A percentile compares a stretch with the other conserved stretches of the same genome.
Conservation (phyloP, 2,329 filamentous ascomycete genomes). For the Ophiostoma ips region DNA sequence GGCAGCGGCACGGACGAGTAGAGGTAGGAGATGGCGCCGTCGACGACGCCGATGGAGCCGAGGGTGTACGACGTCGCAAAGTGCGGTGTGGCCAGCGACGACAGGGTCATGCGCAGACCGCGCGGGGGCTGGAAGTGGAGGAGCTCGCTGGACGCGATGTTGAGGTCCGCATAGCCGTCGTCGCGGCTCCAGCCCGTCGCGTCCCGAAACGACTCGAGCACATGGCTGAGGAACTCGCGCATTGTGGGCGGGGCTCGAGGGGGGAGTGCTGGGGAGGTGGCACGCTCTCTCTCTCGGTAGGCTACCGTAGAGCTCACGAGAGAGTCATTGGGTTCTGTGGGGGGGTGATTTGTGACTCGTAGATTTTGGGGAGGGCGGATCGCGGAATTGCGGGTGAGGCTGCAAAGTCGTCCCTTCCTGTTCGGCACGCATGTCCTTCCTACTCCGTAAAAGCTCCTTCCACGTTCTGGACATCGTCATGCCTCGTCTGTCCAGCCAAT, state of each 20-base stretch:
- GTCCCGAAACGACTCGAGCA: conserved; percentile 80
- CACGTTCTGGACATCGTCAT: neutral
- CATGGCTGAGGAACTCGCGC: conserved; percentile 96
- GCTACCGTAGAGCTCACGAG: neutral
- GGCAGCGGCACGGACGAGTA: conserved; percentile 75
- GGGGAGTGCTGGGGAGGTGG: neutral
- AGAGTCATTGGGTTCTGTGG: neutral
- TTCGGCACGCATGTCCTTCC: too few relatives aligned
- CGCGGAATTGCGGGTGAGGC: too few relatives aligned
- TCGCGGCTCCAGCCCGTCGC: conserved; percentile 80
- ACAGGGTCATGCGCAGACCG: conserved; percentile 73
- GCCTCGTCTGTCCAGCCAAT: neutral
- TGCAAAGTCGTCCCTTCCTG: neutral
- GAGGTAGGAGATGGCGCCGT: conserved; percentile 93
- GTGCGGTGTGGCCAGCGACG: conserved; percentile 80
- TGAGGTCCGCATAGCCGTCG: conserved; percentile 81
- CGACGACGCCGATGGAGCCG: conserved; percentile 77
- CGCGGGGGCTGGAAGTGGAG: conserved; percentile 79
- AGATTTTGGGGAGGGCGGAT: too few relatives aligned
- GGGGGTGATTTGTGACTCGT: too few relatives aligned
- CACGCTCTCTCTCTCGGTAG: neutral
- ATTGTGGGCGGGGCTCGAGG: conserved; percentile 30
- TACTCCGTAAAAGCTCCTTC: neutral
- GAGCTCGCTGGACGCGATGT: conserved; percentile 69
- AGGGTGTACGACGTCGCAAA: conserved; percentile 92